Evolutionary conservation across 2,329 filamentous ascomycete genomes (phyloP), one percentile per base, ranked within the genome.

Genomic region (Penicillium griseofulvum): DNA sequence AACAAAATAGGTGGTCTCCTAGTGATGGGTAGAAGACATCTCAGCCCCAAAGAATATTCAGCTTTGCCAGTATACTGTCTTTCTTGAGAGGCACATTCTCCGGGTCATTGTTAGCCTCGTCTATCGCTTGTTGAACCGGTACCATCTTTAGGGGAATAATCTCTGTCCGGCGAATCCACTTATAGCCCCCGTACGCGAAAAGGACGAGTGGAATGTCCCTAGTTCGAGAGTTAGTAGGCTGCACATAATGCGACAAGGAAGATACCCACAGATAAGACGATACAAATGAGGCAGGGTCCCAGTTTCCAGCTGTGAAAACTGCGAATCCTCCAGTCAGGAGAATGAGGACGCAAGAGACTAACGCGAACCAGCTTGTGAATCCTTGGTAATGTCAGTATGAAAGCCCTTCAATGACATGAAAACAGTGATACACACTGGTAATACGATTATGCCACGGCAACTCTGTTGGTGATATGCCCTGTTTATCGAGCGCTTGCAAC

Each of bases 321-420:
- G 75, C 37, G 61, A 91, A 91, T 0, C 88, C 88, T 36, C 84
- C 83, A 4, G 88, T 91, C 38, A 91, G 76, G 4, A 91, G 74
- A 56, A 90, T 86, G 38, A 88, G 70, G 28, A 85, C 74, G 65
- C 80, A 83, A 59, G 86, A 82, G 57, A 78, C 67, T 5, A 92
- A 76, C 0, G 83, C 82, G 9, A 76, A 71, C 61, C 80, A 86
- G 0, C 88, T 88, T 12, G 80, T 82, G 60, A 85, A 86, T 12
- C 79, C 82, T 85, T 52, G 8, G 9, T n/a, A 9, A 8, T 9
- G 50, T 59, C 24, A 65, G 46, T 39, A 24, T 12, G 11, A 10
- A 72, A 3, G 6, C 1, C 14, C 5, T 2, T n/a, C 11, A 0
- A 22, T 22, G 7, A 10, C 10, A 7, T 24, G 3, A 24, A 2